Evolutionary conservation across 768 basidiomycete genomes (phyloP), one percentile per base, ranked within the genome.

Genomic region (Bullera alba): DNA sequence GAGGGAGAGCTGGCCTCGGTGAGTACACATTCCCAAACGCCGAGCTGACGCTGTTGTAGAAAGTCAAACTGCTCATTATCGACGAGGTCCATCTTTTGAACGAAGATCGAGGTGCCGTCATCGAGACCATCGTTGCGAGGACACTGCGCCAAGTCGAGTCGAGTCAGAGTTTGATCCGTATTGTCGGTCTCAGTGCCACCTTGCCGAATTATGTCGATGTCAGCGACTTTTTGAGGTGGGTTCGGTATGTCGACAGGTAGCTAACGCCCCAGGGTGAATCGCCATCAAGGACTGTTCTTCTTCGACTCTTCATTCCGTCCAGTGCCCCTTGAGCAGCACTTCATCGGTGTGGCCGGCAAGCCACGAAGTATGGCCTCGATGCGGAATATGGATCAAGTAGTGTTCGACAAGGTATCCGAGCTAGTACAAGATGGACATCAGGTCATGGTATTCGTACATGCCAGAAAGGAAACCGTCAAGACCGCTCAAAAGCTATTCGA

Each of bases 391-490:
- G 95, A 99, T 71, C 76, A 76, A 22, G 88, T 89, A 22, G 83
- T 87, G 1, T 97, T 85, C 60, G 79, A 92, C 60, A 96, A 93
- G 57, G 90, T 97, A 17, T 79, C 84, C 2, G 85, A 86, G 28
- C 77, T 97, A 5, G 87, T 97, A 25, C 78, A 75, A n/a, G 80
- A 83, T 60, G 95, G 92, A 2, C 95, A 99, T 74, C 95, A 97
- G 71, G 90, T 95, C 53, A 97, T 99, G 92, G 92, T 99, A 0
- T 99, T 99, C 64, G 95, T 99, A 7, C 95, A 99, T 71, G 89
- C 95, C 14, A 80, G 95, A 26, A 97, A 95, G 75, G 95, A 97
- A 67, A 99, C 95, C 0, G 95, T 97, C 46, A 95, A 93, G 68
- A 81, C 87, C 0, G 92, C 92, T 0, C 75, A 82, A 63, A 80